Conservation (phyloP, 805 yeast species). For the Scheffersomyces coipomensis region DNA sequence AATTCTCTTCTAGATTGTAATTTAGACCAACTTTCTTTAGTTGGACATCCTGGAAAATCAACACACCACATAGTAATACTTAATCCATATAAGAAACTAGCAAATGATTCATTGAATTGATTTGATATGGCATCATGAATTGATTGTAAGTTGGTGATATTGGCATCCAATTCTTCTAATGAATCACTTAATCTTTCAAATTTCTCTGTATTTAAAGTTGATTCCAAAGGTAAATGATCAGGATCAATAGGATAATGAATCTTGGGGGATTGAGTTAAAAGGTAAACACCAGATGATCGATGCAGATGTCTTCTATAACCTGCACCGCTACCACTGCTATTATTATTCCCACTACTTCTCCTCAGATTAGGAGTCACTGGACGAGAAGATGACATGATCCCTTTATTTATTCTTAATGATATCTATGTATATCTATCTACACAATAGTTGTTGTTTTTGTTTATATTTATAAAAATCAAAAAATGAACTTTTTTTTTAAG, state of each 20-base stretch:
- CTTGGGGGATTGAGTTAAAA: conserved; percentile 41
- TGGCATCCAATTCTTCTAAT: conserved; percentile 53
- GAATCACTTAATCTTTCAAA: conserved; percentile 48
- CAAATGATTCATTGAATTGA: conserved; percentile 73
- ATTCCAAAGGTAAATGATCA: conserved; percentile 41
- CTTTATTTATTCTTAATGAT: too few relatives aligned
- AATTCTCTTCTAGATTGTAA: conserved; percentile 19
- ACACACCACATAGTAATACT: conserved; percentile 88
- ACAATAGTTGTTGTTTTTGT: too few relatives aligned
- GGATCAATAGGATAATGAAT: conserved; percentile 43
- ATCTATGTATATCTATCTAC: background rate
- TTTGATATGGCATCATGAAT: conserved; percentile 61
- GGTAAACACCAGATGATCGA: conserved; percentile 36
- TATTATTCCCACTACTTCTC: conserved; percentile 12
- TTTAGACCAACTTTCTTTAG: conserved; percentile 31
- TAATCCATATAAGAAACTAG: conserved; percentile 74
- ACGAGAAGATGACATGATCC: conserved; percentile 16
- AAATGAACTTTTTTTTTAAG: background rate
- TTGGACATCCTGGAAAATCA: conserved; percentile 54
- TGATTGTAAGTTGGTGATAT: conserved; percentile 54
- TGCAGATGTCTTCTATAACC: conserved; percentile 19
- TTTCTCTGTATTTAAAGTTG: conserved; percentile 35
- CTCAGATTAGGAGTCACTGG: conserved; percentile 19
- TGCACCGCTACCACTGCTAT: conserved; percentile 3
- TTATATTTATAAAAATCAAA: too few relatives aligned